Evolutionary conservation across 164 flowering plant genomes (phyloP), one percentile per base, ranked within the genome.

Genomic region (Umbellularia californica): DNA sequence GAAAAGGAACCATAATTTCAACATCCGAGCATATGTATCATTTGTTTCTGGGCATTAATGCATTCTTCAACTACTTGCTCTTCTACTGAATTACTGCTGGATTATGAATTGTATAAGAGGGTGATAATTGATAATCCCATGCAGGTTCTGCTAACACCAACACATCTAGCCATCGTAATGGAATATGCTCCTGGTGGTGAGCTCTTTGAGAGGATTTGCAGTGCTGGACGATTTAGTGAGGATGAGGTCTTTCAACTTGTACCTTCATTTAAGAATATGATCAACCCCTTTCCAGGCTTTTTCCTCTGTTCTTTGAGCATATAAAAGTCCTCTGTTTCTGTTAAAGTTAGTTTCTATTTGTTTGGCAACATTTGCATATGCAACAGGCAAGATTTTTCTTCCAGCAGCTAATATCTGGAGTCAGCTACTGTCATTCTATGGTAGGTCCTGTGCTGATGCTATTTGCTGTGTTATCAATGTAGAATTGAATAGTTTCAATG

Each of bases 101-200:
- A 20, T 2, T 55, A 15, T 55, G 60, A 20, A 17, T 55, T 55
- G 60, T 13, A 17, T 55, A 14, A 15, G 20, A 55, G n/a, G n/a
- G n/a, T 15, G 60, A 55, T 55, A 20, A 3, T 4, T 13, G 60
- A 15, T 58, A 62, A 69, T 52, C 25, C 2, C 63, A 24, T 82
- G 71, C 81, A 89, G 92, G 89, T 90, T 14, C 67, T 82, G 68
- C 65, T 86, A 75, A 89, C 92, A 27, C 86, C 88, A 28, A 80
- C 87, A 20, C 91, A 89, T 75, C 70, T 88, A 15, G 92, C 88
- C 6, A 87, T 90, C 67, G 90, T 84, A 33, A 88, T 90, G 94
- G 94, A 90, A 79, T 90, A 90, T 80, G 94, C 92, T 47, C 87
- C 92, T 79, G 94, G 94, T 4, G 92, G 94, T 62, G 94, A 90